These are phyloP conservation scores for Neurospora pannonica DNA, from an alignment of 495 filamentous ascomycete genomes.

Conservation along the genomic window DNA sequence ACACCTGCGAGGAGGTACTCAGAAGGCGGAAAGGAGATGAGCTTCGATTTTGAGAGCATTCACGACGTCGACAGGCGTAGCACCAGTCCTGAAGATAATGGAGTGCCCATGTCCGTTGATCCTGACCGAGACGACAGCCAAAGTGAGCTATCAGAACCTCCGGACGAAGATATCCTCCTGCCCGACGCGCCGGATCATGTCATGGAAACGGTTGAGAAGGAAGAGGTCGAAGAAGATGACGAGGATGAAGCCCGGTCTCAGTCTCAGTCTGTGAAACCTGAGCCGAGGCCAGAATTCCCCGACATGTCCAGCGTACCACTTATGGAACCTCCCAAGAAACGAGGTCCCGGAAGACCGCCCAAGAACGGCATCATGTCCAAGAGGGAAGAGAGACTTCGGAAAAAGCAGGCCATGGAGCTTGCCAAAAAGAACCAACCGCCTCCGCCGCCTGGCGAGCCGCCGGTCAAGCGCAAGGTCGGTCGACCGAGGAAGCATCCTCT, in stretches of 20 bases:
- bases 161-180: conserved; percentile 17
- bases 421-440: conserved; percentile 38
- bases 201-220: conserved; percentile 23
- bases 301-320: conserved; percentile 11
- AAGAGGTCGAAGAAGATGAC: conserved; percentile 27
- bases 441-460: conserved; percentile 32
- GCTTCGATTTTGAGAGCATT: conserved; percentile 56
- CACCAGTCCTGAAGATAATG: conserved; percentile 41
- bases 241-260: conserved; percentile 18
- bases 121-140: conserved; percentile 11
- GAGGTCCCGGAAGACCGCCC: conserved; percentile 78
- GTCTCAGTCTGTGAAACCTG: conserved; percentile 18
- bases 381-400: conserved; percentile 58
- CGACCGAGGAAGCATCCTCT: conserved; percentile 43
- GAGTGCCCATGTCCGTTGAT: not conserved
- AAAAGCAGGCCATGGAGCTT: conserved; percentile 48
- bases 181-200: conserved; percentile 27
- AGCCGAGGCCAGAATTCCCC: conserved; percentile 21
- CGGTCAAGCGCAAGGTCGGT: conserved; percentile 53
- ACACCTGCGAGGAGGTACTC: conserved; percentile 31
- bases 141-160: conserved; percentile 22
- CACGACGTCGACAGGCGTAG: conserved; percentile 40
- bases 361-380: conserved; percentile 94
- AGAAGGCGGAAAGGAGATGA: conserved; percentile 50
- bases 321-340: conserved; percentile 48